Percentiles rank a stretch among this genome's conserved stretches.
Evolutionary conservation across 306 rosid species (phyloP).

Genomic region (Dalbergia oliveri): DNA sequence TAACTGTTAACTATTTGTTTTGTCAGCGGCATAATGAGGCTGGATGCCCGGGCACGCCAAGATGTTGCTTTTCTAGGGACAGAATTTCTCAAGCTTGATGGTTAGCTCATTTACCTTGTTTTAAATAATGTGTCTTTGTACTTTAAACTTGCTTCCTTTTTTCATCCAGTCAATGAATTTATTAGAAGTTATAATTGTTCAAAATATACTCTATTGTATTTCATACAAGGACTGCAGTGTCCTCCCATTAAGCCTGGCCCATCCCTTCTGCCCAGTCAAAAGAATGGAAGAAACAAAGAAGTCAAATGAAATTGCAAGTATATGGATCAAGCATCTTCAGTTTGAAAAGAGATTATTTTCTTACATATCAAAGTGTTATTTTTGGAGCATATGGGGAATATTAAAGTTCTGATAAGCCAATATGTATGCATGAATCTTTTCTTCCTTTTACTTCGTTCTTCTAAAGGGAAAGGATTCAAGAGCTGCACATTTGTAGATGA

Average conservation of each 20-base stretch:
- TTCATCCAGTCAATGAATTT: conserved; percentile 35
- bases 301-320: not conserved
- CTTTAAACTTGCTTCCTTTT: conserved; percentile 28
- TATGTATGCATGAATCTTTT: not conserved
- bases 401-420: not conserved
- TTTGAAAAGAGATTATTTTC: conserved; percentile 20
- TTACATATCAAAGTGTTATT: conserved; percentile 6
- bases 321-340: conserved; percentile 27
- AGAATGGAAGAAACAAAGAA: conserved; percentile 33
- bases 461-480: conserved; percentile 23
- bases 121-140: conserved; percentile 28
- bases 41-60: conserved; percentile 91
- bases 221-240: conserved; percentile 4
- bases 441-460: conserved; percentile 29
- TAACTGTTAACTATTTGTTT: conserved; percentile 48
- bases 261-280: conserved; percentile 5
- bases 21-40: conserved; percentile 86
- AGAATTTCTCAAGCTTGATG: conserved; percentile 87
- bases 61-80: conserved; percentile 91
- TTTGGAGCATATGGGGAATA: conserved; percentile 14
- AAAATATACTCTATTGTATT: conserved; percentile 20
- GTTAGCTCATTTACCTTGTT: conserved; percentile 54
- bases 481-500: conserved; percentile 23
- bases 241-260: not conserved
- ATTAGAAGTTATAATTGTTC: conserved; percentile 32